Percentiles rank a stretch among this genome's conserved stretches.
Evolutionary conservation across 306 rosid species (phyloP).

Genomic region (Purshia tridentata): DNA sequence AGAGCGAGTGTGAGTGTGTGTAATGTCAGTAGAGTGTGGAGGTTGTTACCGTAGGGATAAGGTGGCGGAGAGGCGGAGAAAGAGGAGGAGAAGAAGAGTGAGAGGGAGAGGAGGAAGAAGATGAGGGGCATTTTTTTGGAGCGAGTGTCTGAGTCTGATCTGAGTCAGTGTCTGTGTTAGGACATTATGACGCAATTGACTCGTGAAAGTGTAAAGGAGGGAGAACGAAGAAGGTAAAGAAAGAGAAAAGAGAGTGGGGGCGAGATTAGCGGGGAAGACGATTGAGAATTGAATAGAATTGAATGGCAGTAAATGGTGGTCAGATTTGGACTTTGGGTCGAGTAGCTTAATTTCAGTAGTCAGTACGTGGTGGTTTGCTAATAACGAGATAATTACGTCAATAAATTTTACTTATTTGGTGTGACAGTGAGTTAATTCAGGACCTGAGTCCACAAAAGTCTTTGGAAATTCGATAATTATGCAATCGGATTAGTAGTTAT

Average conservation of each 20-base stretch:
- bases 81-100: slow-evolving; percentile 1
- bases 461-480: too few species aligned
- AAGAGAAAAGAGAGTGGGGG: neutral
- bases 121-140: neutral
- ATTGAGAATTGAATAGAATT: neutral
- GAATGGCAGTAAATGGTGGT: neutral
- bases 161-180: neutral
- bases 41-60: slow-evolving; percentile 46
- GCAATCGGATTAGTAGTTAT: too few species aligned
- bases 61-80: slow-evolving; percentile 22
- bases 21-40: neutral
- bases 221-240: neutral
- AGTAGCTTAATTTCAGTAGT: too few species aligned
- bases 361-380: too few species aligned
- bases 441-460: too few species aligned
- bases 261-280: slow-evolving; percentile 4
- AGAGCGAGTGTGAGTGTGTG: neutral
- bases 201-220: neutral
- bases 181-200: neutral
- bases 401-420: too few species aligned
- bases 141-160: too few species aligned
- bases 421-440: too few species aligned
- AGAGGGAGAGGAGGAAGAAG: slow-evolving; percentile 7
- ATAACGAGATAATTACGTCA: too few species aligned
- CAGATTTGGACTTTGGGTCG: neutral